These are phyloP conservation scores for Citrus inodora DNA, from an alignment of 345 rosid species.

Conservation along the genomic window DNA sequence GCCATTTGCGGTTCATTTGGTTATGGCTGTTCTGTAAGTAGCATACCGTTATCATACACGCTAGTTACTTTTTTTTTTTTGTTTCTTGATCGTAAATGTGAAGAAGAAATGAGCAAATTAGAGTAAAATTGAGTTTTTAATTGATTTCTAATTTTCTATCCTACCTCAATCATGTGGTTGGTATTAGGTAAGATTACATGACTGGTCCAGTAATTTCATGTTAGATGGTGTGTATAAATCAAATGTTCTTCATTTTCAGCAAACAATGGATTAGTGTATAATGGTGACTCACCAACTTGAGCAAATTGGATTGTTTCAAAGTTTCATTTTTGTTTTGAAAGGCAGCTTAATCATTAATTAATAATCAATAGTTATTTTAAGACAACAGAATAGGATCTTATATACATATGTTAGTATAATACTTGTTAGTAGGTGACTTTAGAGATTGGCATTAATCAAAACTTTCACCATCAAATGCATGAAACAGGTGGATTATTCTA, in stretches of 20 bases:
- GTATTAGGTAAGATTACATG: not conserved
- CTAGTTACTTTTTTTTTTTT: not conserved
- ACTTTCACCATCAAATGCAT: too few species aligned
- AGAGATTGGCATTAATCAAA: too few species aligned
- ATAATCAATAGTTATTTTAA: too few species aligned
- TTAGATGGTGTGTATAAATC: not conserved
- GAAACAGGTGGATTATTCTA: too few species aligned
- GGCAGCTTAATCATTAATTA: too few species aligned
- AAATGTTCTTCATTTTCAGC: not conserved
- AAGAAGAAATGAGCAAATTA: not conserved
- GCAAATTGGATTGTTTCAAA: too few species aligned
- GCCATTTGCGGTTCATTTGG: conserved; percentile 37
- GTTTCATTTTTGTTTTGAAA: too few species aligned
- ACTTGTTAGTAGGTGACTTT: too few species aligned
- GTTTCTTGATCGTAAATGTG: not conserved
- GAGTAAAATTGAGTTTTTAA: too few species aligned
- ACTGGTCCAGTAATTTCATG: not conserved
- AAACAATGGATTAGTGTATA: not conserved
- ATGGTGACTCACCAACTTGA: too few species aligned
- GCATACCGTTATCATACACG: not conserved
- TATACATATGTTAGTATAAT: too few species aligned
- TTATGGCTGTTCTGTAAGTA: conserved; percentile 43
- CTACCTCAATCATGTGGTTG: not conserved
- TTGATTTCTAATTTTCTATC: not conserved
- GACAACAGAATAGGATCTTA: too few species aligned